A percentile compares a stretch with the other conserved stretches of the same genome.
phyloP scores from a whole-genome alignment of 2,329 filamentous ascomycete genomes.

The Shiraia bambusicola region DNA sequence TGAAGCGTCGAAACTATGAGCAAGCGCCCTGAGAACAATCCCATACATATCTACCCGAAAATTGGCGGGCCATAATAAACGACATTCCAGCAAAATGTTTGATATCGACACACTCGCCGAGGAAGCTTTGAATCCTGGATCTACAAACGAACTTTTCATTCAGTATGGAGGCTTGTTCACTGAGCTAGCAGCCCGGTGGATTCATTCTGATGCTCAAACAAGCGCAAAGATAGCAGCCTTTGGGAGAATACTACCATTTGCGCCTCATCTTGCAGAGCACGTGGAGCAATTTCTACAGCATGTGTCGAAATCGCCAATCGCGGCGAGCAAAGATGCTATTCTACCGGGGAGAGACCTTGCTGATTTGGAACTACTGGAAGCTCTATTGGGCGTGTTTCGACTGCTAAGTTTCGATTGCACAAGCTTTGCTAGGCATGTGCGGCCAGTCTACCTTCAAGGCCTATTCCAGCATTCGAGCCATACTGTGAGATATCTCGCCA shows the following conservation, averaged over 20 bases:
- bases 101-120: conserved; percentile 31
- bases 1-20: conserved; percentile 41
- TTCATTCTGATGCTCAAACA: conserved; percentile 48
- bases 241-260: conserved; percentile 77
- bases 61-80: conserved; percentile 21
- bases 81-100: conserved; percentile 26
- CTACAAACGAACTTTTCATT: conserved; percentile 72
- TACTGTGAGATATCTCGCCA: conserved; percentile 74
- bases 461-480: conserved; percentile 63
- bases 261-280: conserved; percentile 75
- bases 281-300: conserved; percentile 55
- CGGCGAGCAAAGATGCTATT: conserved; percentile 14
- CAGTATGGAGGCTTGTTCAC: conserved; percentile 75
- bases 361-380: neutral
- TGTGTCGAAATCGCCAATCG: conserved; percentile 28
- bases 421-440: conserved; percentile 65
- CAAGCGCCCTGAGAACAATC: conserved; percentile 30
- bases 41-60: conserved; percentile 11
- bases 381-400: conserved; percentile 67
- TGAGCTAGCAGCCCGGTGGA: conserved; percentile 82
- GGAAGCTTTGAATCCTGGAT: conserved; percentile 60
- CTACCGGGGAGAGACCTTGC: neutral
- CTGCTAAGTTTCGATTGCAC: conserved; percentile 74
- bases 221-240: conserved; percentile 64
- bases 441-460: conserved; percentile 66